A percentile compares a stretch with the other conserved stretches of the same genome.
These are phyloP conservation scores for Rhododendron ovatum DNA, from an alignment of 148 eudicot genomes.

Conservation along the genomic window DNA sequence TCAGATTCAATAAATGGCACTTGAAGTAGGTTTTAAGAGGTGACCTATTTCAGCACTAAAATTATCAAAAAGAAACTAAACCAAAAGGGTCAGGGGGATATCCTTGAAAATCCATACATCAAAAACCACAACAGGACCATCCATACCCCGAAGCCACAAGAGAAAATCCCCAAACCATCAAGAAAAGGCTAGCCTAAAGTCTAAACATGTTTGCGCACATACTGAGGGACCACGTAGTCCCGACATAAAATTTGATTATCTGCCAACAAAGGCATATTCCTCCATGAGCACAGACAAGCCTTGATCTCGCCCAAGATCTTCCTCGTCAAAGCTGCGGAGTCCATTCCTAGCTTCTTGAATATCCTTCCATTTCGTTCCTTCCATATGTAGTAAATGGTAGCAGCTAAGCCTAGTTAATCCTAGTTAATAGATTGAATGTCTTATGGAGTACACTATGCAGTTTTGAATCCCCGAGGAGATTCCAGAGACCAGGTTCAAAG, in stretches of 20 bases:
- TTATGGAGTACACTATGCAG: not conserved
- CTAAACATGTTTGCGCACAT: not conserved
- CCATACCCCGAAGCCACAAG: not conserved
- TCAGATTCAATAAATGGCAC: not conserved
- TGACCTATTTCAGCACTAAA: not conserved
- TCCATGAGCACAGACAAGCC: not conserved
- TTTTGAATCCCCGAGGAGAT: not conserved
- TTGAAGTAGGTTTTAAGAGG: not conserved
- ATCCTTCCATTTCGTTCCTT: not conserved
- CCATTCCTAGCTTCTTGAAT: not conserved
- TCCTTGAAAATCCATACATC: too few relatives aligned
- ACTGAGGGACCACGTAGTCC: not conserved
- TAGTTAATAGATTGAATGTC: not conserved
- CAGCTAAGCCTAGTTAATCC: not conserved
- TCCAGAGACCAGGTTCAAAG: not conserved
- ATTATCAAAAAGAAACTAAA: not conserved
- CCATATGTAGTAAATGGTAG: not conserved
- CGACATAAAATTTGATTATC: not conserved
- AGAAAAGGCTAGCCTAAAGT: not conserved
- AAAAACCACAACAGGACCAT: not conserved
- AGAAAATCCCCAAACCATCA: not conserved
- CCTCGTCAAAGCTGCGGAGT: not conserved
- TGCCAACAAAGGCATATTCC: not conserved
- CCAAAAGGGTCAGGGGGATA: too few relatives aligned
- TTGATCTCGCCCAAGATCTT: not conserved